These are phyloP conservation scores for Exophiala oligosperma DNA, from an alignment of 2,329 filamentous ascomycete species.

Conservation along the genomic window DNA sequence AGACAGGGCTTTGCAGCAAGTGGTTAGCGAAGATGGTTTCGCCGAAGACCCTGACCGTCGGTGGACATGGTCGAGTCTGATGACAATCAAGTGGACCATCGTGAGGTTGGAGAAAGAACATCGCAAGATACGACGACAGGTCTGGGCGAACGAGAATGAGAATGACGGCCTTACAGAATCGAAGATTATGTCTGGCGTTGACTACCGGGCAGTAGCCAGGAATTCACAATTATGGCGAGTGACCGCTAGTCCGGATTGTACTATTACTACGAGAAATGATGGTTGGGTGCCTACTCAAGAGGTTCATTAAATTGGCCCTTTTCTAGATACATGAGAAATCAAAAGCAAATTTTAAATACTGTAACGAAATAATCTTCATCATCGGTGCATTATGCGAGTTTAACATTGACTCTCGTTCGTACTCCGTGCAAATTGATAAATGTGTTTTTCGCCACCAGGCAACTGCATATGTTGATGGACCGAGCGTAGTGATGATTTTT, in stretches of 20 bases:
- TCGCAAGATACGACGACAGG: conserved; percentile 34
- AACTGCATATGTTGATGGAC: no score
- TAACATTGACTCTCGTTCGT: no score
- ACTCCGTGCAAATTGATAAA: no score
- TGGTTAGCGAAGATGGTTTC: conserved; percentile 44
- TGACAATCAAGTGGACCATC: conserved; percentile 48
- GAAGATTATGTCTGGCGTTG: conserved; percentile 34
- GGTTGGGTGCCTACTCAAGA: conserved; percentile 23
- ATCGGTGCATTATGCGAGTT: no score
- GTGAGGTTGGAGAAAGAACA: conserved; percentile 42
- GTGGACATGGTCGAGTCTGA: conserved; percentile 46
- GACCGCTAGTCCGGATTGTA: conserved; percentile 14
- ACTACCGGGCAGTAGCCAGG: conserved; percentile 38
- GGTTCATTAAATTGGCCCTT: conserved; percentile 16
- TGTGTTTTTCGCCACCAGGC: no score
- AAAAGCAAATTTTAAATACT: conserved; percentile 15
- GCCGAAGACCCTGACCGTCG: conserved; percentile 37
- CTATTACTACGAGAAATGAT: conserved; percentile 12
- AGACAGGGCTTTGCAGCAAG: conserved; percentile 54
- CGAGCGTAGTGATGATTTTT: not conserved
- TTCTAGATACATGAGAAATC: conserved; percentile 15
- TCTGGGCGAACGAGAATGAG: conserved; percentile 18
- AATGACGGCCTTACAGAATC: conserved; percentile 10
- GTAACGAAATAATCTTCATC: no score
- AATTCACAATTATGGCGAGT: conserved; percentile 42